Evolutionary conservation across 2,329 filamentous ascomycete species (phyloP), one percentile per base, ranked within the genome.

Genomic region (Bertia moriformis): DNA sequence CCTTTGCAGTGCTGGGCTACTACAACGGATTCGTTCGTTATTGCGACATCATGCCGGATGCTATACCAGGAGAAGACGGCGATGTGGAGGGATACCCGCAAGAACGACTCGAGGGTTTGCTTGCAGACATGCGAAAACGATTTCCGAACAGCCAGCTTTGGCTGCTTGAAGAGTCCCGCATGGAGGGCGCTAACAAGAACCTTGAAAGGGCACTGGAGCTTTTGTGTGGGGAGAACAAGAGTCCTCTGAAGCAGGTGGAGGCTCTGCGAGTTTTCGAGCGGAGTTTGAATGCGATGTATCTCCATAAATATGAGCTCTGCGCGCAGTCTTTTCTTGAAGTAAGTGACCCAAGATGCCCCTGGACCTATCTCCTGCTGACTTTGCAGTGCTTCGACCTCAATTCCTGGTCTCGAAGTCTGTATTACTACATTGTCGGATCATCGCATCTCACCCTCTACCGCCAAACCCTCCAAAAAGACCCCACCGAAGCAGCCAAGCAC

Each of bases 321-420:
- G 73, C 83, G 3, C 69, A 80, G 41, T 70, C 75, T 1, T 96
- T 95, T 57, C 57, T 88, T 18, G 32, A 35, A 18, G 32, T 35
- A 17, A 35, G 32, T 14, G 10, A 7, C 15, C 32, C 10, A n/a
- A n/a, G n/a, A n/a, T n/a, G n/a, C n/a, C n/a, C n/a, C n/a, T n/a
- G n/a, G n/a, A n/a, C n/a, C n/a, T n/a, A n/a, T n/a, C n/a, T n/a
- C n/a, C n/a, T n/a, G n/a, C n/a, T 35, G 32, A 12, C 15, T 30
- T 54, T n/a, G n/a, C n/a, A 71, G 46, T 88, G 83, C 46, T 65
- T 84, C 10, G 78, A 83, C 40, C 68, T 91, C 40, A 95, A 94
- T 58, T 84, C 84, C 48, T 96, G 91, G 91, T 88, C 81, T 41
- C 86, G 87, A 39, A 77, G 80, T 0, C 57, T 96, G 39, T 96